Evolutionary conservation across 805 yeast genomes (phyloP).

Genomic region (Metschnikowia proteae): DNA sequence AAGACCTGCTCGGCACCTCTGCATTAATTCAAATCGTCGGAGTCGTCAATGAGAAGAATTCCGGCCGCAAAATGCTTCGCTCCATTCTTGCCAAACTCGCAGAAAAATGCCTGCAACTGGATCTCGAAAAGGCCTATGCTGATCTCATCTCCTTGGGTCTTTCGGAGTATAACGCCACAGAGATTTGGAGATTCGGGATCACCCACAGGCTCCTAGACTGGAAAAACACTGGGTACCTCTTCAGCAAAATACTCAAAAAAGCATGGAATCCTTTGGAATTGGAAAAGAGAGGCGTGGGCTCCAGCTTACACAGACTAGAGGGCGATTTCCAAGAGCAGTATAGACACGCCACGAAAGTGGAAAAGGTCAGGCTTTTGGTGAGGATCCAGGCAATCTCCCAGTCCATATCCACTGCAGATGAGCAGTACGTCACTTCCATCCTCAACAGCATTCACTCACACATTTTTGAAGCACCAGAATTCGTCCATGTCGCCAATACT

Average conservation of each 20-base stretch:
- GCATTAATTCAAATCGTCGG: not conserved
- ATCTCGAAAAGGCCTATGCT: not conserved
- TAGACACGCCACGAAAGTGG: constrained; percentile 14
- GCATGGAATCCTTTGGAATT: constrained; percentile 13
- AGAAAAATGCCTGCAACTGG: not conserved
- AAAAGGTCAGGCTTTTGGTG: constrained; percentile 24
- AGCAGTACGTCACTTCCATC: constrained; percentile 15
- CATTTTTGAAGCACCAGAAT: constrained; percentile 3
- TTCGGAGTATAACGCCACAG: constrained; percentile 13
- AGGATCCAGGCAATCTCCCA: constrained; percentile 29
- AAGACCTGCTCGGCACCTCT: not conserved
- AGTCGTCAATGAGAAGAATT: not conserved
- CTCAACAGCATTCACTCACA: constrained; percentile 15
- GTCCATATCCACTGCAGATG: constrained; percentile 22
- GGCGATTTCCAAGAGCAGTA: constrained; percentile 17
- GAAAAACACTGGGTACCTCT: constrained; percentile 8
- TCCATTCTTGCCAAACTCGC: not conserved
- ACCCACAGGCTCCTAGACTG: constrained; percentile 11
- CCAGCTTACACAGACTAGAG: not conserved
- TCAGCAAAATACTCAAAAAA: constrained; percentile 12
- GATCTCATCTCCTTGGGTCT: not conserved
- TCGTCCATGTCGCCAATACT: constrained; percentile 2
- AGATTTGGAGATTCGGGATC: constrained; percentile 15
- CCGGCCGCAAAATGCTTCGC: not conserved
- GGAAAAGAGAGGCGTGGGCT: constrained; percentile 1